A percentile compares a stretch with the other conserved stretches of the same genome.
Evolutionary conservation across 2,329 filamentous ascomycete genomes (phyloP).

Genomic region (Colletotrichum acutatum): DNA sequence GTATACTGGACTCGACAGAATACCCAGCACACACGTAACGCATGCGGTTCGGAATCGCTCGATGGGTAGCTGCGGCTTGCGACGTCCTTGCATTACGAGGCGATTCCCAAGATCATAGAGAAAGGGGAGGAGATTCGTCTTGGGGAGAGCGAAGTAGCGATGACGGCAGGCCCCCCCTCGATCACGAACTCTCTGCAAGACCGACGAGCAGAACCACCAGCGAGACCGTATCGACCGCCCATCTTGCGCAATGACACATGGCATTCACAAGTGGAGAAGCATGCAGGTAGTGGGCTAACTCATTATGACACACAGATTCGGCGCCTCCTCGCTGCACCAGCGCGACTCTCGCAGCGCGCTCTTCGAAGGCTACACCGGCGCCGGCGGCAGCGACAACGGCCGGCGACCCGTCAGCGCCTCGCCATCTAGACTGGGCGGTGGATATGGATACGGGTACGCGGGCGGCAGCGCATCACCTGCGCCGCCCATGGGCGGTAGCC

Average conservation of each 20-base stretch:
- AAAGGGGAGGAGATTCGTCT: too few species aligned
- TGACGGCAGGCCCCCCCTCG: too few species aligned
- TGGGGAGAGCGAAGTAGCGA: too few species aligned
- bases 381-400: conserved; percentile 46
- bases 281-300: neutral
- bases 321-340: conserved; percentile 76
- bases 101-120: too few species aligned
- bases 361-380: conserved; percentile 76
- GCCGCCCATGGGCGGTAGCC: conserved; percentile 35
- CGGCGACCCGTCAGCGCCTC: conserved; percentile 57
- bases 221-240: neutral
- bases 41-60: neutral
- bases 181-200: too few species aligned
- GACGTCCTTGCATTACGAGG: too few species aligned
- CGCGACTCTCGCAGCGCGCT: conserved; percentile 78
- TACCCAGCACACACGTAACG: neutral
- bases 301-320: conserved; percentile 63
- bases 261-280: too few species aligned
- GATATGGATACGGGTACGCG: conserved; percentile 62
- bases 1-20: neutral
- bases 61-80: neutral
- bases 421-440: conserved; percentile 56
- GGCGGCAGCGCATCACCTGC: conserved; percentile 33
- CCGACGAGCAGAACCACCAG: too few species aligned
- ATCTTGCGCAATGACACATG: neutral